These are phyloP conservation scores for Pleomassaria siparia DNA, from an alignment of 2,329 filamentous ascomycete genomes.

Conservation along the genomic window DNA sequence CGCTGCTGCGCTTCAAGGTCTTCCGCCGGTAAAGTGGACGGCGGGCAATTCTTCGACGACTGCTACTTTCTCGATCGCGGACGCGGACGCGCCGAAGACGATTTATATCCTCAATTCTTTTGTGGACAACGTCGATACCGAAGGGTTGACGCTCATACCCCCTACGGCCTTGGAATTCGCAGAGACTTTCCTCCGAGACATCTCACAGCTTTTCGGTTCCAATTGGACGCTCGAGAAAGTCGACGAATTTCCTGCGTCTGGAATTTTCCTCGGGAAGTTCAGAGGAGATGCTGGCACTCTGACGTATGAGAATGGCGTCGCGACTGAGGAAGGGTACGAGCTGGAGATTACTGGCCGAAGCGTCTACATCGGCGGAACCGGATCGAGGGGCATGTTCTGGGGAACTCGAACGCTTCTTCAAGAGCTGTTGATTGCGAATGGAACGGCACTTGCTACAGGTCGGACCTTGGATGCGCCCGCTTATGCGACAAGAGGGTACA, in stretches of 20 bases:
- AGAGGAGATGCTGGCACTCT: slow-evolving; percentile 30
- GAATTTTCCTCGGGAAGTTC: slow-evolving; percentile 48
- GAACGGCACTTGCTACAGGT: slow-evolving; percentile 30
- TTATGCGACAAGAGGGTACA: slow-evolving; percentile 49
- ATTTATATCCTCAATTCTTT: slow-evolving; percentile 49
- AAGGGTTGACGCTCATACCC: slow-evolving; percentile 55
- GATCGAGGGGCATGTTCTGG: slow-evolving; percentile 52
- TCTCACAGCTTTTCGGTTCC: slow-evolving; percentile 44
- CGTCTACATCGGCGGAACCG: slow-evolving; percentile 45
- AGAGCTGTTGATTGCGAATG: slow-evolving; percentile 42
- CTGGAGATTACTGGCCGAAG: slow-evolving; percentile 41
- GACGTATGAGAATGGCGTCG: slow-evolving; percentile 51
- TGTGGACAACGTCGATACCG: slow-evolving; percentile 44
- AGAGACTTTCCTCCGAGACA: slow-evolving; percentile 49
- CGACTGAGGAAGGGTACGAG: slow-evolving; percentile 55
- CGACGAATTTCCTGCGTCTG: slow-evolving; percentile 38
- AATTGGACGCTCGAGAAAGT: slow-evolving; percentile 48
- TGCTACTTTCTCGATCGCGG: slow-evolving; percentile 26
- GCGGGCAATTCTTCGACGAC: slow-evolving; percentile 10
- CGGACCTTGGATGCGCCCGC: slow-evolving; percentile 45
- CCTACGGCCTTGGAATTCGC: slow-evolving; percentile 55
- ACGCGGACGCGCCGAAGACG: slow-evolving; percentile 21
- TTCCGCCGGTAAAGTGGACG: slow-evolving; percentile 42
- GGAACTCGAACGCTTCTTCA: slow-evolving; percentile 51
- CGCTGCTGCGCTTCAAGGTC: slow-evolving; percentile 43